Base-by-base conservation (phyloP, 2,329 filamentous ascomycete genomes). In the Aspergillus melleus region DNA sequence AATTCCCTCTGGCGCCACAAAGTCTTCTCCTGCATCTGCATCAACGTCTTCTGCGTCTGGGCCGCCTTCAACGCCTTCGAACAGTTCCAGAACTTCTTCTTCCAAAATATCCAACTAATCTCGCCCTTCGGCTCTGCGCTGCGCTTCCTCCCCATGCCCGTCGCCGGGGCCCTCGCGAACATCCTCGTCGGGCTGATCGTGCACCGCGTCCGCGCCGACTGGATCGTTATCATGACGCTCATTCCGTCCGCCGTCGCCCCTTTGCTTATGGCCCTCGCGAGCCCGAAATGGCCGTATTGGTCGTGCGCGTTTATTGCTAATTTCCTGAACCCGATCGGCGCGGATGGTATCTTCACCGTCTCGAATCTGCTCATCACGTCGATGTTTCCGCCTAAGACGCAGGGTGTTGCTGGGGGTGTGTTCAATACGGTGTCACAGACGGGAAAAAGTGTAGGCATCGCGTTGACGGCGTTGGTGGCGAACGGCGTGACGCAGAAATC, bases 1-100 rank as follows among this genome's bases (percentile, higher is more conserved):
- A 88, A 88, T 68, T 81, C 80, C 0, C 72, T 89, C 0, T 89
- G 86, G 86, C 78, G 74, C n/a, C 87, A 85, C 49, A 68, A 71
- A 0, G 71, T 81, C 3, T 89, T 88, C 65, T 81, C 83, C 0
- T 79, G 74, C 29, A 81, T 86, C 22, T 88, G 86, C 66, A 64
- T 81, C 3, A 82, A 77, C 5, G 75, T 85, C 1, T 68, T 80
- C 4, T 62, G 85, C 3, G 76, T 81, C 0, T 80, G 73, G 59
- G 81, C 78, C 0, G 79, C 81, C 0, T 61, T 81, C 6, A 81
- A 82, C 52, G 74, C 74, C 0, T 76, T 83, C 64, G 82, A 84
- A 63, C 70, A 80, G 0, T 82, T 81, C 54, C 68, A 74, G 19
- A 81, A 78, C 65, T 69, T 85, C 6, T 84, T 83, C 67, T 84